These are phyloP conservation scores for Dendrobium officinale DNA, from an alignment of 106 monocot genomes.

Conservation along the genomic window DNA sequence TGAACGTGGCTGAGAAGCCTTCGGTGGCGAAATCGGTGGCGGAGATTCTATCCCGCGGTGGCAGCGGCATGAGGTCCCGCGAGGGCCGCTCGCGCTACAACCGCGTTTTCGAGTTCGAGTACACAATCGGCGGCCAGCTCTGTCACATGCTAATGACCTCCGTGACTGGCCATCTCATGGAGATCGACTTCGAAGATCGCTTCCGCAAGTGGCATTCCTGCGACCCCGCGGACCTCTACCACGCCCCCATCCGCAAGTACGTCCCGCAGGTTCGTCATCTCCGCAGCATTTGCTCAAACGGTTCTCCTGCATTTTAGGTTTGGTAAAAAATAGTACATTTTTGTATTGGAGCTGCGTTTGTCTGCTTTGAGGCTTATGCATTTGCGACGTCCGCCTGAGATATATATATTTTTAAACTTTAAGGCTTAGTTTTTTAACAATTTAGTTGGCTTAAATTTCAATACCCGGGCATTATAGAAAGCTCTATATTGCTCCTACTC, in stretches of 20 bases:
- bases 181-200: conserved; percentile 88
- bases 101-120: conserved; percentile 89
- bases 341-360: background rate
- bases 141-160: conserved; percentile 94
- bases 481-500: background rate
- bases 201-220: conserved; percentile 89
- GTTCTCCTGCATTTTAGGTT: background rate
- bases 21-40: conserved; percentile 89
- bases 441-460: background rate
- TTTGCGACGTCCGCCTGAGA: too few relatives aligned
- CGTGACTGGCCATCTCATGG: conserved; percentile 96
- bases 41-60: conserved; percentile 72
- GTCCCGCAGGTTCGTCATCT: conserved; percentile 60
- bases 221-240: conserved; percentile 78
- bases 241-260: conserved; percentile 76
- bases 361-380: background rate
- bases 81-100: conserved; percentile 80
- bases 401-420: too few relatives aligned
- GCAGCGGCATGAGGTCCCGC: conserved; percentile 43
- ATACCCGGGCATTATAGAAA: background rate
- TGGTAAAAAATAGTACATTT: background rate
- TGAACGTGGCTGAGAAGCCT: conserved; percentile 98
- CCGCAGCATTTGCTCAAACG: background rate
- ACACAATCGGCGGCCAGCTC: conserved; percentile 43
- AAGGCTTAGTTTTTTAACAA: background rate